phyloP scores from a whole-genome alignment of 495 filamentous ascomycete genomes.

The Aspergillus funiculosus region DNA sequence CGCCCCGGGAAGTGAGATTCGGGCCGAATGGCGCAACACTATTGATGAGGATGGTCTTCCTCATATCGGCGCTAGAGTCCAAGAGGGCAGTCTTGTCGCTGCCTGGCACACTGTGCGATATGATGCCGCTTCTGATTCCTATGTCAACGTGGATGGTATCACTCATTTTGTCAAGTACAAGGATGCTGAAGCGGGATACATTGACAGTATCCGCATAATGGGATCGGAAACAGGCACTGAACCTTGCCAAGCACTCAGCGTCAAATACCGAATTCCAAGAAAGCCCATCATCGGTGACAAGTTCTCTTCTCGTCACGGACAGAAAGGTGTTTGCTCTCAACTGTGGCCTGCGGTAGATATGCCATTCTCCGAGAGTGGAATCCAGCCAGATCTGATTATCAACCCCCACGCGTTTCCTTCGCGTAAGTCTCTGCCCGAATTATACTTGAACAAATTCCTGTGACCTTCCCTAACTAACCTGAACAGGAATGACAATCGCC shows the following conservation, averaged over 20 bases:
- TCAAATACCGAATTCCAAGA: conserved; percentile 89
- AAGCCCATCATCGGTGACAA: conserved; percentile 81
- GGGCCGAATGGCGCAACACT: conserved; percentile 55
- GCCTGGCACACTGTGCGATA: conserved; percentile 83
- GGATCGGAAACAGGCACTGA: conserved; percentile 75
- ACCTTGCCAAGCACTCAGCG: conserved; percentile 75
- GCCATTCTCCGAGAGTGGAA: conserved; percentile 96
- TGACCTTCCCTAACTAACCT: neutral
- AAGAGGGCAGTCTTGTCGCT: conserved; percentile 75
- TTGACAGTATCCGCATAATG: conserved; percentile 89
- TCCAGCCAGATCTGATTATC: conserved; percentile 96
- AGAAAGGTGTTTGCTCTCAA: conserved; percentile 77
- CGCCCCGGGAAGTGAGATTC: conserved; percentile 62
- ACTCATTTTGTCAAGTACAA: conserved; percentile 89
- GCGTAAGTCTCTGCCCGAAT: conserved; percentile 44
- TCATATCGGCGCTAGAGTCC: conserved; percentile 64
- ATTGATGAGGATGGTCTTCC: conserved; percentile 87
- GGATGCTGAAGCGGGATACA: conserved; percentile 75
- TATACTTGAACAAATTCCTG: conserved; percentile 10
- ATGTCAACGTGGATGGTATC: conserved; percentile 68
- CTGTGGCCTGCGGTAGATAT: conserved; percentile 93
- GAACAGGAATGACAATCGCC: conserved; percentile 84
- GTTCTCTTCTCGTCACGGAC: conserved; percentile 54
- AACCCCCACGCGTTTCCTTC: conserved; percentile 99
- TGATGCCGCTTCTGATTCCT: conserved; percentile 55